phyloP scores from a whole-genome alignment of 2,329 filamentous ascomycete genomes.

The Cercospora berteroae region DNA sequence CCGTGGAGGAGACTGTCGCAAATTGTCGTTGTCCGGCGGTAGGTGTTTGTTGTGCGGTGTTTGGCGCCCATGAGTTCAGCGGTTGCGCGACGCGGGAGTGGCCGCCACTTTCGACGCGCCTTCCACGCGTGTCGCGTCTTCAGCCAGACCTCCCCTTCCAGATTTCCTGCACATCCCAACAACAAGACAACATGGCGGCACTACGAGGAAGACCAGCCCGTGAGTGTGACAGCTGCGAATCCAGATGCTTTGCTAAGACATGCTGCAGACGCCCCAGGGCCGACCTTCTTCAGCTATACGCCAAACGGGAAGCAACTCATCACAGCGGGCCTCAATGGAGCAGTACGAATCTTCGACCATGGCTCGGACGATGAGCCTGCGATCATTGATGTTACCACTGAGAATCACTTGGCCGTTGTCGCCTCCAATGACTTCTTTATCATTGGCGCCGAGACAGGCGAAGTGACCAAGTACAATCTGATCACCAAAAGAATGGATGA shows the following conservation, averaged over 20 bases:
- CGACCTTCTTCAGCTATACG: conserved; percentile 85
- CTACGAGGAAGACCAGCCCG: conserved; percentile 62
- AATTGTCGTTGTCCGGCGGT: conserved; percentile 9
- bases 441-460: conserved; percentile 88
- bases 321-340: conserved; percentile 90
- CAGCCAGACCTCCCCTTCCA: neutral
- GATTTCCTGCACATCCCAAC: neutral
- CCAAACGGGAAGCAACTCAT: conserved; percentile 82
- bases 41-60: conserved; percentile 9
- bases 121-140: conserved; percentile 6
- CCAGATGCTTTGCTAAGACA: conserved; percentile 1
- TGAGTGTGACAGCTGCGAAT: conserved; percentile 36
- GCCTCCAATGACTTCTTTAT: conserved; percentile 80
- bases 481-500: conserved; percentile 71
- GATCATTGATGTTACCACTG: conserved; percentile 87
- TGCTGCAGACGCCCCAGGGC: conserved; percentile 70
- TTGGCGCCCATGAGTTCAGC: neutral
- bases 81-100: neutral
- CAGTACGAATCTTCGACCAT: conserved; percentile 87
- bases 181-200: conserved; percentile 37
- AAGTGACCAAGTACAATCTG: conserved; percentile 90
- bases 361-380: conserved; percentile 88
- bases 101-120: conserved; percentile 10
- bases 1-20: neutral
- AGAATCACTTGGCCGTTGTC: conserved; percentile 77